Percentiles rank a stretch among this genome's conserved stretches.
Evolutionary conservation across 1,284 basidiomycete genomes (phyloP).

Genomic region (Somion occarium): DNA sequence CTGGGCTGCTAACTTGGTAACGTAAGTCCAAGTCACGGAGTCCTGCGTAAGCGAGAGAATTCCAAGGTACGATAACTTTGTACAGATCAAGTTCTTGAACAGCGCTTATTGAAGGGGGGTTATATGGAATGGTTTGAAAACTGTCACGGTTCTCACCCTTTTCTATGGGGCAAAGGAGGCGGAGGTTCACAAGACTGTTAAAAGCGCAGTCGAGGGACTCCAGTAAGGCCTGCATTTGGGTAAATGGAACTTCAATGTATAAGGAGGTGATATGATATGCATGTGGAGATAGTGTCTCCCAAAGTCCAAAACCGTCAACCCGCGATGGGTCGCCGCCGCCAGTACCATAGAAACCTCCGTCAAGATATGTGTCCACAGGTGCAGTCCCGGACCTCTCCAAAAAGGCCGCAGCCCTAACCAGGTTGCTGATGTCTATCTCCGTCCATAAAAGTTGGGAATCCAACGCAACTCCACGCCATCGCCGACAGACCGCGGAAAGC

Average conservation of each 20-base stretch:
- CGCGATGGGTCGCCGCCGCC: not conserved
- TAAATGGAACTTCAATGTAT: not conserved
- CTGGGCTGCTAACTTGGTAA: not conserved
- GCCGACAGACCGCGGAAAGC: not conserved
- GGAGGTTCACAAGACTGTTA: not conserved
- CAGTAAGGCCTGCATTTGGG: not conserved
- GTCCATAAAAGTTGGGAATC: conserved; percentile 1
- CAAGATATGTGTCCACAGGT: not conserved
- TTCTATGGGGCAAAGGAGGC: not conserved
- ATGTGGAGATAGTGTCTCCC: not conserved
- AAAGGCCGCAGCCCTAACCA: not conserved
- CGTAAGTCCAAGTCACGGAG: not conserved
- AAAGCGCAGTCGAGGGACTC: not conserved
- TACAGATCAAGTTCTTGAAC: not conserved
- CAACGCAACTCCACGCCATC: not conserved
- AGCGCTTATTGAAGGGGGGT: not conserved
- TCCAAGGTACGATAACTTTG: not conserved
- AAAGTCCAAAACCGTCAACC: not conserved
- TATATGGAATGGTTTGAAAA: not conserved
- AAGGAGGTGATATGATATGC: not conserved
- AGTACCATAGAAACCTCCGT: not conserved
- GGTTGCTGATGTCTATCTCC: not conserved
- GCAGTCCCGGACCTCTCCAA: not conserved
- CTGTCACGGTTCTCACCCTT: not conserved
- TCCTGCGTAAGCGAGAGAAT: not conserved